Evolutionary conservation across 2,329 filamentous ascomycete species (phyloP).

Genomic region (Neofusicoccum laricinum): DNA sequence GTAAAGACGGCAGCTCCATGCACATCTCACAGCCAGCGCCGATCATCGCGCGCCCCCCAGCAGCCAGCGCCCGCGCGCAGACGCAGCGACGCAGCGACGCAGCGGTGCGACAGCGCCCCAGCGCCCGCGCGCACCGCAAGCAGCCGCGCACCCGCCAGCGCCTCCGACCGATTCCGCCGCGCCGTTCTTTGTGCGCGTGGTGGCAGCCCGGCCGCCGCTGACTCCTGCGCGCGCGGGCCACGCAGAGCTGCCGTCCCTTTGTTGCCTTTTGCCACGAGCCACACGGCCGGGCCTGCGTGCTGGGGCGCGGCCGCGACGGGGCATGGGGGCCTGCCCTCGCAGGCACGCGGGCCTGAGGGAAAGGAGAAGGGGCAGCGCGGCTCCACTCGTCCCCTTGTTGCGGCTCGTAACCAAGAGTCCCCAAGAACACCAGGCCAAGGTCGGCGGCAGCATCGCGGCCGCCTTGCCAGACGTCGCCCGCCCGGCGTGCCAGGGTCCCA

Average conservation of each 20-base stretch:
- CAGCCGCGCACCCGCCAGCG: conserved; percentile 1
- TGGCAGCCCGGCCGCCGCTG: conserved; percentile 7
- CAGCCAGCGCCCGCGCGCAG: not conserved
- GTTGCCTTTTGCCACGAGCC: conserved; percentile 11
- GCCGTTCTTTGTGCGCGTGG: not conserved
- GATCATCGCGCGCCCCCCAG: not conserved
- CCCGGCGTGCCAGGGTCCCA: not conserved
- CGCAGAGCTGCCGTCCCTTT: not conserved
- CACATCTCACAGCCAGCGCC: conserved; percentile 9
- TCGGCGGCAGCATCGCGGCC: not conserved
- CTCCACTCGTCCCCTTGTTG: not conserved
- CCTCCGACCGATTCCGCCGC: not conserved
- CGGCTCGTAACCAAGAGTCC: conserved; percentile 3
- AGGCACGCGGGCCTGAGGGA: not conserved
- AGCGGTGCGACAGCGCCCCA: not conserved
- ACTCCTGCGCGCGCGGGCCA: conserved; percentile 2
- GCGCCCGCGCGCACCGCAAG: conserved; percentile 1
- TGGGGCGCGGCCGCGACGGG: not conserved
- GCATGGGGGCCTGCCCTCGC: conserved; percentile 1
- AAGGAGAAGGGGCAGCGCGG: conserved; percentile 7
- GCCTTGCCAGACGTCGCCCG: not conserved
- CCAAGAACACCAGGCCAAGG: not conserved
- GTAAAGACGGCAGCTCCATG: not conserved
- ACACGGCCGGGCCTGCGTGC: not conserved
- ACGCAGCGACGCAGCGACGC: not conserved